Conservation (phyloP, 2,329 filamentous ascomycete species). For the Pseudopithomyces maydicus region DNA sequence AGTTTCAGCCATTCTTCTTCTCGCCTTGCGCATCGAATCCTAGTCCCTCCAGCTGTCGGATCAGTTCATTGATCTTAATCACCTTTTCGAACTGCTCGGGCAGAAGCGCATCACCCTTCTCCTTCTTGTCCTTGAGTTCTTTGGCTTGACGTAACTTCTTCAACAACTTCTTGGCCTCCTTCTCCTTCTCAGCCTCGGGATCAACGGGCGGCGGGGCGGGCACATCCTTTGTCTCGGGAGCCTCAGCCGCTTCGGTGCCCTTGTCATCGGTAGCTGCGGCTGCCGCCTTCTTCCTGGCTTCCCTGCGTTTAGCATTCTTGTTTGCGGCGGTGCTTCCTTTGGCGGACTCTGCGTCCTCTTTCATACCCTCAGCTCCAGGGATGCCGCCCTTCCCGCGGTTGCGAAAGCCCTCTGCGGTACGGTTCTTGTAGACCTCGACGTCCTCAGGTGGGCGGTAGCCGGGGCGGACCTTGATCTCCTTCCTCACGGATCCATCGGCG, state of each 20-base stretch:
- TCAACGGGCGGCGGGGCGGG: slow-evolving; percentile 52
- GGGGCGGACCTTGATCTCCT: slow-evolving; percentile 90
- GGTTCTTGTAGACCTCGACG: slow-evolving; percentile 94
- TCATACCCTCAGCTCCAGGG: slow-evolving; percentile 70
- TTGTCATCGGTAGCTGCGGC: slow-evolving; percentile 40
- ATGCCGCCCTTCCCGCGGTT: slow-evolving; percentile 72
- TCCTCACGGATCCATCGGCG: slow-evolving; percentile 87
- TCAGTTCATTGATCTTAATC: slow-evolving; percentile 93
- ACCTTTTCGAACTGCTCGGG: slow-evolving; percentile 98
- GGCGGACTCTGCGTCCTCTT: slow-evolving; percentile 52
- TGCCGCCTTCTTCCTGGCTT: slow-evolving; percentile 65
- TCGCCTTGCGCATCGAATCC: slow-evolving; percentile 84
- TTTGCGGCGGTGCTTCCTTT: slow-evolving; percentile 61
- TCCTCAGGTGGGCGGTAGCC: slow-evolving; percentile 95
- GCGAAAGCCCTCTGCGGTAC: slow-evolving; percentile 83
- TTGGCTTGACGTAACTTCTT: slow-evolving; percentile 96
- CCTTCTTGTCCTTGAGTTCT: slow-evolving; percentile 89
- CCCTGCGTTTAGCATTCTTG: slow-evolving; percentile 85
- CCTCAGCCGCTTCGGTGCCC: slow-evolving; percentile 22
- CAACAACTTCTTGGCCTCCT: slow-evolving; percentile 86
- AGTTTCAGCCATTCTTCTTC: slow-evolving; percentile 55
- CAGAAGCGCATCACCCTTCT: slow-evolving; percentile 79
- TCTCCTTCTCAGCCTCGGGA: slow-evolving; percentile 80
- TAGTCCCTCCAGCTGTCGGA: slow-evolving; percentile 82
- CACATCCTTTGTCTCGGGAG: slow-evolving; percentile 23